These are phyloP conservation scores for Pichia insulana DNA, from an alignment of 805 yeast species.

Conservation along the genomic window DNA sequence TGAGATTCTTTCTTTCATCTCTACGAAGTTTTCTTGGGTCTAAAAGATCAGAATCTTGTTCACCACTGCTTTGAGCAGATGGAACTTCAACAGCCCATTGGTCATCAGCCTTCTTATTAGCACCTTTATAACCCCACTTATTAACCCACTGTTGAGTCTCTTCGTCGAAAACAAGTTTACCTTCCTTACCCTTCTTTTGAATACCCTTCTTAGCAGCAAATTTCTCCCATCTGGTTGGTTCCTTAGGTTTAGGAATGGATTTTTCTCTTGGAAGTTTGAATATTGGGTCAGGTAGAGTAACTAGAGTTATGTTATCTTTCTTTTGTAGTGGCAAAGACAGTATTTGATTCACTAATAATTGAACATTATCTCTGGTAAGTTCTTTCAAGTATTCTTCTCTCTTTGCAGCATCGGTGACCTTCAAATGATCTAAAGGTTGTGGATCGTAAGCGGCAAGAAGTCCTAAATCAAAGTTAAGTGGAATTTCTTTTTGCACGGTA, in stretches of 20 bases:
- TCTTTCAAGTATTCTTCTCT: slow-evolving; percentile 58
- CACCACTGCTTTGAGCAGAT: slow-evolving; percentile 38
- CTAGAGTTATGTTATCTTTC: slow-evolving; percentile 71
- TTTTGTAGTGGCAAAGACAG: slow-evolving; percentile 82
- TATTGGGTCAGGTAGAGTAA: slow-evolving; percentile 75
- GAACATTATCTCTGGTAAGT: slow-evolving; percentile 85
- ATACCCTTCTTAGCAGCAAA: slow-evolving; percentile 96
- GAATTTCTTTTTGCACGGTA: slow-evolving; percentile 85
- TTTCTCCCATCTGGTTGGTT: slow-evolving; percentile 92
- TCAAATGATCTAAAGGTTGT: slow-evolving; percentile 66
- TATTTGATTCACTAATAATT: slow-evolving; percentile 81
- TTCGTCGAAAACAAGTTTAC: slow-evolving; percentile 85
- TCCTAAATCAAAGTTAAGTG: slow-evolving; percentile 84
- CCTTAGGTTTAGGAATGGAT: slow-evolving; percentile 85
- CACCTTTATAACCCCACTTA: slow-evolving; percentile 96
- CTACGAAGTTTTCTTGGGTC: slow-evolving; percentile 83
- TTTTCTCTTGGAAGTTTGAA: slow-evolving; percentile 90
- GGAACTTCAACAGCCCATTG: slow-evolving; percentile 97
- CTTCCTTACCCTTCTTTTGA: slow-evolving; percentile 79
- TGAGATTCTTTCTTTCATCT: slow-evolving; percentile 72
- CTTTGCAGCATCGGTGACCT: slow-evolving; percentile 42
- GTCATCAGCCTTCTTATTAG: slow-evolving; percentile 74
- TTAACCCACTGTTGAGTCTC: slow-evolving; percentile 91
- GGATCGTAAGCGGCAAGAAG: slow-evolving; percentile 85
- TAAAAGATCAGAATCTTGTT: slow-evolving; percentile 48